These are phyloP conservation scores for Jaapia argillacea DNA, from an alignment of 768 basidiomycete species.

Conservation along the genomic window DNA sequence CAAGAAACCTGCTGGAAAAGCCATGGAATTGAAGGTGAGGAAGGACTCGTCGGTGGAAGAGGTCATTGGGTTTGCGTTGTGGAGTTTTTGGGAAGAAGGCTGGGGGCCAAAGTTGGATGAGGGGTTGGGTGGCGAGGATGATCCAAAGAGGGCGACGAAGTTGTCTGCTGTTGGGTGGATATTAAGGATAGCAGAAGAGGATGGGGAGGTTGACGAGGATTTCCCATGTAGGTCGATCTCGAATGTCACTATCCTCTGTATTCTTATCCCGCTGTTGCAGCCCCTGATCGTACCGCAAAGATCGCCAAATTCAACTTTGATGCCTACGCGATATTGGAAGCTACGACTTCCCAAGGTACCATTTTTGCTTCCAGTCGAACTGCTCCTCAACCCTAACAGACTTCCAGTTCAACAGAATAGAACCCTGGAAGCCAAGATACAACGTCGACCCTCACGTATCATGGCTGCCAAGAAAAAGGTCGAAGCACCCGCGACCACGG, in stretches of 20 bases:
- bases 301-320: conserved; percentile 85
- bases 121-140: conserved; percentile 45
- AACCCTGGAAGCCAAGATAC: conserved; percentile 68
- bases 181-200: conserved; percentile 87
- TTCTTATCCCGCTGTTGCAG: conserved; percentile 30
- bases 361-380: conserved; percentile 1
- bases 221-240: conserved; percentile 72
- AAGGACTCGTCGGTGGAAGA: conserved; percentile 92
- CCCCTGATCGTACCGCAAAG: conserved; percentile 80
- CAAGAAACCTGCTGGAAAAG: conserved; percentile 42
- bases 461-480: conserved; percentile 51
- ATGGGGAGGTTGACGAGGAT: conserved; percentile 98
- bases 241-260: background rate
- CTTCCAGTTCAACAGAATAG: conserved; percentile 65
- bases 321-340: conserved; percentile 82
- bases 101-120: conserved; percentile 73
- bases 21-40: conserved; percentile 67
- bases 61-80: conserved; percentile 87
- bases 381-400: background rate
- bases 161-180: conserved; percentile 86
- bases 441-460: conserved; percentile 69
- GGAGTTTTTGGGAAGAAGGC: conserved; percentile 88
- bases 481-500: conserved; percentile 27
- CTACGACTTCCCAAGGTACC: conserved; percentile 59
- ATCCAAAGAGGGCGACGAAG: conserved; percentile 44